Evolutionary conservation across 306 rosid species (phyloP).

Genomic region (Astragalus membranaceus): DNA sequence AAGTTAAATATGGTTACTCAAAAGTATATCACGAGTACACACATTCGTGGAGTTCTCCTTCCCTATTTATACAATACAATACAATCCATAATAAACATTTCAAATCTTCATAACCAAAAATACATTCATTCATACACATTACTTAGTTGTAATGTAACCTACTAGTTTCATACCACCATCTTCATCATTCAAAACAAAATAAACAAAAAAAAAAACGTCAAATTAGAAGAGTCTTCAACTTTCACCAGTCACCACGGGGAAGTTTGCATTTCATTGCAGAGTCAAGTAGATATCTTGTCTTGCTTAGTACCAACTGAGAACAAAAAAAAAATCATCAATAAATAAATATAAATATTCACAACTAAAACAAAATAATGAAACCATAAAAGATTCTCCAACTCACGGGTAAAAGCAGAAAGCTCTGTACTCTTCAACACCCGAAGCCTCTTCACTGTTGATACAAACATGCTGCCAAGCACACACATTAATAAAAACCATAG

Average conservation of each 20-base stretch:
- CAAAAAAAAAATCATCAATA: not conserved
- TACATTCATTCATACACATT: slow-evolving; percentile 26
- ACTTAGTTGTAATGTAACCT: slow-evolving; percentile 30
- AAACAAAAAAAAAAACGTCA: slow-evolving; percentile 27
- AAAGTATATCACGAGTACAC: slow-evolving; percentile 24
- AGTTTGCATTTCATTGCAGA: too few relatives aligned
- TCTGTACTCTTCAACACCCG: slow-evolving; percentile 92
- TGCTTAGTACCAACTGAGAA: slow-evolving; percentile 44
- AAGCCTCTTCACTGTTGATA: slow-evolving; percentile 86
- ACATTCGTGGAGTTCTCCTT: slow-evolving; percentile 24
- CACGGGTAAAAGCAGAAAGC: slow-evolving; percentile 73
- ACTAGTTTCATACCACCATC: slow-evolving; percentile 18
- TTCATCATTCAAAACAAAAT: not conserved
- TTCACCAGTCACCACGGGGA: not conserved
- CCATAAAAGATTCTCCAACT: slow-evolving; percentile 35
- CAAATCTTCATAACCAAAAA: slow-evolving; percentile 26
- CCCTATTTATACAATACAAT: slow-evolving; percentile 41
- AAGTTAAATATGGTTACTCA: slow-evolving; percentile 30
- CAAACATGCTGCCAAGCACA: slow-evolving; percentile 74
- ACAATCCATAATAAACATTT: slow-evolving; percentile 14
- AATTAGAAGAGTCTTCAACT: slow-evolving; percentile 17
- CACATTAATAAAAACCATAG: not conserved
- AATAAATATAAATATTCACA: not conserved
- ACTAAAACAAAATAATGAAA: not conserved
- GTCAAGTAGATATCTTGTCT: slow-evolving; percentile 25